Conservation (phyloP, 371 early-diverging fungal species). For the Mucor lusitanicus region DNA sequence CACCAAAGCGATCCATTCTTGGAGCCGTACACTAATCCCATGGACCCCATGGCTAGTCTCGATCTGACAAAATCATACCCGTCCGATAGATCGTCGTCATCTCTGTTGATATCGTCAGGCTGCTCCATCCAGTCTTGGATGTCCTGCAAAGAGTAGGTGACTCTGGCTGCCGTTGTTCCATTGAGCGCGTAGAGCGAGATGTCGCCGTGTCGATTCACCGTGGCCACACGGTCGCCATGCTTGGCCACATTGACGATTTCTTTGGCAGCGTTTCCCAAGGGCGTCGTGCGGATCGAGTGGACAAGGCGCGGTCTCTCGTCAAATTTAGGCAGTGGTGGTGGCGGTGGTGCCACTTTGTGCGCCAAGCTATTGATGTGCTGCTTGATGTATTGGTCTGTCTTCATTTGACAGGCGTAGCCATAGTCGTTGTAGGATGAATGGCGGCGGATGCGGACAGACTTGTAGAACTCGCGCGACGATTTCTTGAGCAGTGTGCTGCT, state of each 20-base stretch:
- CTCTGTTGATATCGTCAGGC: constrained; percentile 15
- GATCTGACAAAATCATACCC: constrained; percentile 46
- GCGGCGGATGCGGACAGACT: constrained; percentile 26
- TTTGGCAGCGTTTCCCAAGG: constrained; percentile 29
- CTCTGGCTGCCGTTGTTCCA: constrained; percentile 42
- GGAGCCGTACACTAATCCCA: constrained; percentile 46
- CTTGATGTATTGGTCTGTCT: constrained; percentile 44
- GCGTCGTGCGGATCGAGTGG: constrained; percentile 40
- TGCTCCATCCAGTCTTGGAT: constrained; percentile 37
- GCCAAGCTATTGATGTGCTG: constrained; percentile 6
- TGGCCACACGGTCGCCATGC: constrained; percentile 34
- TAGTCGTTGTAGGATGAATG: constrained; percentile 49
- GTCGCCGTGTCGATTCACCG: constrained; percentile 44
- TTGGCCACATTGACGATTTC: constrained; percentile 36
- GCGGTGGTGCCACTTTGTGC: background rate
- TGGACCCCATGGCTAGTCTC: constrained; percentile 37
- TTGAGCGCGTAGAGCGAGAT: constrained; percentile 44
- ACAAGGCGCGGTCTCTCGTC: constrained; percentile 19
- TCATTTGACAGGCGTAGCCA: constrained; percentile 45
- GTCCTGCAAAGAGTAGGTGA: background rate
- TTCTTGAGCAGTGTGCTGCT: constrained; percentile 1
- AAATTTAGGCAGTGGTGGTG: constrained; percentile 23
- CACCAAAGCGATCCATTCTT: constrained; percentile 44
- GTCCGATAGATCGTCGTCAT: constrained; percentile 47
- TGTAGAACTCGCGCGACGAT: constrained; percentile 12